Evolutionary conservation across 2,329 filamentous ascomycete species (phyloP).

Genomic region (Colletotrichum agaves): DNA sequence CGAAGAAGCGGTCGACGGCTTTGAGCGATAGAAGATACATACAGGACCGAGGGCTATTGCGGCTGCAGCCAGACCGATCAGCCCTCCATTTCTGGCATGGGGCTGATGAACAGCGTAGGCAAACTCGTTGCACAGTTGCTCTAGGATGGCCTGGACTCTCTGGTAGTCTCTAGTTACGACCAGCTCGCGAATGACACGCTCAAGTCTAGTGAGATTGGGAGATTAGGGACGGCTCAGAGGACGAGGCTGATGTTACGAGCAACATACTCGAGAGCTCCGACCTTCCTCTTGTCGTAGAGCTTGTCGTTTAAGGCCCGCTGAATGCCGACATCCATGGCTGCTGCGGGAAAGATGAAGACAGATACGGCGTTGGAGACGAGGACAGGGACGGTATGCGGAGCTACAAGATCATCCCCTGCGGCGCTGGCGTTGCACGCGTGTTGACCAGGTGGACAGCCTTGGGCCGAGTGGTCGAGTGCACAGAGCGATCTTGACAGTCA

Average conservation of each 20-base stretch:
- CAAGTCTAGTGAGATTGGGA: slow-evolving; percentile 69
- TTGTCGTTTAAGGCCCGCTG: slow-evolving; percentile 96
- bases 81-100: slow-evolving; percentile 93
- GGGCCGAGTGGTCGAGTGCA: slow-evolving; percentile 1
- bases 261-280: slow-evolving; percentile 92
- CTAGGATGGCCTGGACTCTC: slow-evolving; percentile 86
- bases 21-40: slow-evolving; percentile 51
- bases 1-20: too few relatives aligned
- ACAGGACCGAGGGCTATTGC: slow-evolving; percentile 94
- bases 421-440: neutral
- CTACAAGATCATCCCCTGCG: slow-evolving; percentile 9
- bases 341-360: neutral
- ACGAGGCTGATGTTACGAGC: slow-evolving; percentile 1
- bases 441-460: neutral
- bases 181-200: slow-evolving; percentile 88
- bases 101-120: slow-evolving; percentile 97
- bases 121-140: slow-evolving; percentile 97
- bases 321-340: slow-evolving; percentile 84
- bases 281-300: slow-evolving; percentile 98
- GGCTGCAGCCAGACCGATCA: slow-evolving; percentile 94
- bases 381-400: neutral
- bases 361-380: neutral
- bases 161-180: slow-evolving; percentile 81
- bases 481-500: neutral
- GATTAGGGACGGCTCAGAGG: neutral